A percentile compares a stretch with the other conserved stretches of the same genome.
Evolutionary conservation across 805 yeast species (phyloP).

Genomic region (Barnettozyma wickerhamii): DNA sequence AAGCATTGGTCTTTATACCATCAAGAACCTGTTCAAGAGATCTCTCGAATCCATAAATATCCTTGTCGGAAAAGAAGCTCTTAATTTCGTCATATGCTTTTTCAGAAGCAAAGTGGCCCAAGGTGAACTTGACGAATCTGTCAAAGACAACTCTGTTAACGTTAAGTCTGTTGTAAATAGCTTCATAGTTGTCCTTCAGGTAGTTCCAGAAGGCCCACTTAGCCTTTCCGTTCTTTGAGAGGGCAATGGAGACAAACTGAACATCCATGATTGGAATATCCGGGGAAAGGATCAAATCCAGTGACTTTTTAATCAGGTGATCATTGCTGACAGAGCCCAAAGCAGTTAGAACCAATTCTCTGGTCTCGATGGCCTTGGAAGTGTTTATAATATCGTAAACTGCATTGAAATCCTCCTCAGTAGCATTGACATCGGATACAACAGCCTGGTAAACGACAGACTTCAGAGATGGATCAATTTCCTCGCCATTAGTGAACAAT

Average conservation of each 20-base stretch:
- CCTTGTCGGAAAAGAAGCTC: slow-evolving; percentile 44
- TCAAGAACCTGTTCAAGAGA: slow-evolving; percentile 61
- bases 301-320: slow-evolving; percentile 47
- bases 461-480: slow-evolving; percentile 66
- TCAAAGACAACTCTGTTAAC: slow-evolving; percentile 77
- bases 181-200: slow-evolving; percentile 68
- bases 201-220: slow-evolving; percentile 66
- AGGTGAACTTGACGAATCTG: slow-evolving; percentile 58
- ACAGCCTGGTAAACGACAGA: slow-evolving; percentile 59
- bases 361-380: slow-evolving; percentile 60
- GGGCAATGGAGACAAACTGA: slow-evolving; percentile 67
- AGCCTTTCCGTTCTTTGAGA: slow-evolving; percentile 59
- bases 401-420: slow-evolving; percentile 55
- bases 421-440: slow-evolving; percentile 61
- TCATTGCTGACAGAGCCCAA: slow-evolving; percentile 58
- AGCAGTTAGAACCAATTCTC: slow-evolving; percentile 58
- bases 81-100: slow-evolving; percentile 47
- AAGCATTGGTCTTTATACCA: slow-evolving; percentile 47
- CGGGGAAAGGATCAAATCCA: slow-evolving; percentile 49
- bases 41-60: slow-evolving; percentile 59
- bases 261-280: slow-evolving; percentile 67
- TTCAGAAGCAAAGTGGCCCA: slow-evolving; percentile 53
- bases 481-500: slow-evolving; percentile 52
- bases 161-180: slow-evolving; percentile 59
- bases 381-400: slow-evolving; percentile 53